Evolutionary conservation across 1,284 basidiomycete genomes (phyloP), one percentile per base, ranked within the genome.

Genomic region (Leccinum solheimii): DNA sequence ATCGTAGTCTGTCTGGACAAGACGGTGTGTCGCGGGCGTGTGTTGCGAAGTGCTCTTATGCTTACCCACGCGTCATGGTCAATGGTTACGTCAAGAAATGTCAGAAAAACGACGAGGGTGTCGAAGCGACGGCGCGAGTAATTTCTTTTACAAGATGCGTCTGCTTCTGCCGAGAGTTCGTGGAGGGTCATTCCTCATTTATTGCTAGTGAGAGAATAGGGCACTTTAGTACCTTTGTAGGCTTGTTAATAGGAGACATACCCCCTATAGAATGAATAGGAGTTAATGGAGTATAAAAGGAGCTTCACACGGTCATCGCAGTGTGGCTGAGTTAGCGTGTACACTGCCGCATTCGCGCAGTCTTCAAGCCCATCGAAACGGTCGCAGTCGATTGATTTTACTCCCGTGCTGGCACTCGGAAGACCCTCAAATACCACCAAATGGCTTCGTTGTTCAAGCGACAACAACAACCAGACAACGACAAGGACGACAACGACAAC

Each of bases 101-200:
- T 10, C 86, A 32, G 91, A 61, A 90, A 94, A 62, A 96, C 96
- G 0, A 98, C 98, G 95, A 97, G 95, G 4, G 77, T 98, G 30
- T 94, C 95, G 0, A 98, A 97, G 97, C 11, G 97, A 99, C 70
- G 97, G 97, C 59, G 94, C 94, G 14, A 96, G 27, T 30, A 30
- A 30, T 30, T 30, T 10, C 2, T 0, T 30, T 30, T 30, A 30
- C 27, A 30, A 30, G 27, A 0, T 30, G 96, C 71, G 94, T 5
- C 32, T 32, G 32, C 32, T 32, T 30, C 27, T 30, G 27, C 27
- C 2, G 27, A 30, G 9, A 30, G 9, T 30, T 30, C 27, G 0
- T 27, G 27, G 27, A 27, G 2, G 26, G 26, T 26, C 23, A 1
- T 23, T 23, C 23, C 23, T 23, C 23, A 4, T 23, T 23, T 27